Percentiles rank a stretch among this genome's conserved stretches.
These are phyloP conservation scores for apple (Malus domestica) DNA, from an alignment of 306 rosid genomes.

Conservation along the genomic window ASM211411v1 NC_041803.1:20945501-20946000, in stretches of 20 bases:
- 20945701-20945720: slow-evolving; percentile 58
- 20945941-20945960: slow-evolving; percentile 86
- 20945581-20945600: neutral
- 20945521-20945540: slow-evolving; percentile 44
- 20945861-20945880: slow-evolving; percentile 56
- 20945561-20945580: neutral
- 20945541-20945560: slow-evolving; percentile 57
- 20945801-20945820: neutral
- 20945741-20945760: neutral
- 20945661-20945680: slow-evolving; percentile 59
- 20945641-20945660: neutral
- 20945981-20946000: slow-evolving; percentile 78
- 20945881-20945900: slow-evolving; percentile 63
- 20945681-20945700: slow-evolving; percentile 60
- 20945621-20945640: neutral
- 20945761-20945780: neutral
- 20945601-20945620: neutral
- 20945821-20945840: neutral
- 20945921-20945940: slow-evolving; percentile 77
- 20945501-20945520: slow-evolving; percentile 52
- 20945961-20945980: slow-evolving; percentile 80
- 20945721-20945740: slow-evolving; percentile 48
- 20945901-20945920: slow-evolving; percentile 85
- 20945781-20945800: neutral
- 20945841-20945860: slow-evolving; percentile 49